Percentiles rank a stretch among this genome's conserved stretches.
Conservation (phyloP, 768 basidiomycete genomes). For the Tylopilus rubrobrunneus region DNA sequence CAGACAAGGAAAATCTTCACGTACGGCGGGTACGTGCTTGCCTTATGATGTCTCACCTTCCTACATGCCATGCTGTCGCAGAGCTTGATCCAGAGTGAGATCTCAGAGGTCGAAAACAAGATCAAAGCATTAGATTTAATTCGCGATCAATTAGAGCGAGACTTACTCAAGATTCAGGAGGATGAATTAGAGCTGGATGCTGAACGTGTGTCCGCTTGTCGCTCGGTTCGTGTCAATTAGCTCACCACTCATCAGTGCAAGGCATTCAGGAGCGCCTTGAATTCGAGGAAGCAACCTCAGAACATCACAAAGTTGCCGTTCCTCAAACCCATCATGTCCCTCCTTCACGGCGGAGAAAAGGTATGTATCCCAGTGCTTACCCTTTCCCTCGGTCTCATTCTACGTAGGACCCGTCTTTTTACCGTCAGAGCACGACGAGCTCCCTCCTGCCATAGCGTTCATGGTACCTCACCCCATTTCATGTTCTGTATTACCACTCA, state of each 20-base stretch:
- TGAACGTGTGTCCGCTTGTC: conserved; percentile 60
- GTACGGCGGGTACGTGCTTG: conserved; percentile 65
- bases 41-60: conserved; percentile 3
- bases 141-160: conserved; percentile 72
- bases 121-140: conserved; percentile 83
- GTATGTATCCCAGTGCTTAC: conserved; percentile 5
- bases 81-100: conserved; percentile 84
- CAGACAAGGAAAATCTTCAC: conserved; percentile 90
- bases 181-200: conserved; percentile 97
- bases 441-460: conserved; percentile 93
- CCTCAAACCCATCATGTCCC: conserved; percentile 14
- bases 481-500: conserved; percentile 1
- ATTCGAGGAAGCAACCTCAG: conserved; percentile 52
- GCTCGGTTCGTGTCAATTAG: background rate
- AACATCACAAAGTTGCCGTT: conserved; percentile 19
- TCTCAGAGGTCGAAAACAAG: conserved; percentile 84
- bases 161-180: conserved; percentile 84
- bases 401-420: conserved; percentile 83
- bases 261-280: conserved; percentile 84
- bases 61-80: conserved; percentile 30
- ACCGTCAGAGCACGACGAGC: conserved; percentile 94
- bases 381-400: conserved; percentile 4
- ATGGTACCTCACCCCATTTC: conserved; percentile 57
- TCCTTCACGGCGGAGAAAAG: conserved; percentile 34
- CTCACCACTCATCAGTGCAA: conserved; percentile 53